Percentiles rank a stretch among this genome's conserved stretches.
Evolutionary conservation across 2,329 filamentous ascomycete species (phyloP).

Genomic region (Penicillium freii): DNA sequence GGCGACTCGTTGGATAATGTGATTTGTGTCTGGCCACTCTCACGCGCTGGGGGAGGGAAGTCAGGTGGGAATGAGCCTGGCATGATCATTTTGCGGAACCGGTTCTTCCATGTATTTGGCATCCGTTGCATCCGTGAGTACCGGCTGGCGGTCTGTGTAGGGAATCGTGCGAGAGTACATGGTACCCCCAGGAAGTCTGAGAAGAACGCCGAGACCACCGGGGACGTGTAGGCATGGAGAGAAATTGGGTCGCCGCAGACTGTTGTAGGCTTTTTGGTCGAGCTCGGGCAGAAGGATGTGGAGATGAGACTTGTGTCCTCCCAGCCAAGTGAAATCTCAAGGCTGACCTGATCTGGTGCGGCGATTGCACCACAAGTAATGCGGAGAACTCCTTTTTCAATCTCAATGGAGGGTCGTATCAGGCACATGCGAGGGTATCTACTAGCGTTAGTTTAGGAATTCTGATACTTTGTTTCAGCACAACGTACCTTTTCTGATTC

Average conservation of each 20-base stretch:
- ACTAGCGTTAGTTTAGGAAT: background rate
- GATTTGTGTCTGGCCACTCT: slow-evolving; percentile 51
- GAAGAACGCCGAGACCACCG: slow-evolving; percentile 72
- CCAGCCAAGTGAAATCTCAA: slow-evolving; percentile 40
- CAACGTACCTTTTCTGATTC: slow-evolving; percentile 76
- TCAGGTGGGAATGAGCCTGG: slow-evolving; percentile 55
- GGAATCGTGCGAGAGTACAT: slow-evolving; percentile 81
- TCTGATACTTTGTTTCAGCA: background rate
- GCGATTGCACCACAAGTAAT: slow-evolving; percentile 49
- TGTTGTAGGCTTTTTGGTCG: slow-evolving; percentile 53
- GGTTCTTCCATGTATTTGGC: slow-evolving; percentile 29
- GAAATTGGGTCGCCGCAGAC: slow-evolving; percentile 81
- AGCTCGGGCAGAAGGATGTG: slow-evolving; percentile 55
- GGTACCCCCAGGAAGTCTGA: slow-evolving; percentile 70
- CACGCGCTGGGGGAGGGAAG: slow-evolving; percentile 53
- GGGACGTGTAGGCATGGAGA: slow-evolving; percentile 67
- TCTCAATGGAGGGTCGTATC: slow-evolving; percentile 71
- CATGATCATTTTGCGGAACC: slow-evolving; percentile 35
- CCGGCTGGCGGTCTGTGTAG: slow-evolving; percentile 64
- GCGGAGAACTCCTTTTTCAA: slow-evolving; percentile 63
- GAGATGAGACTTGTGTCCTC: slow-evolving; percentile 56
- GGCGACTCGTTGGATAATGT: slow-evolving; percentile 90
- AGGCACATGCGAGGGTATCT: slow-evolving; percentile 73
- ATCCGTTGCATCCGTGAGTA: slow-evolving; percentile 70
- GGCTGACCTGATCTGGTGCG: slow-evolving; percentile 27